Conservation (phyloP, 768 basidiomycete species). For the Tylopilus plumbeoviolaceoides region DNA sequence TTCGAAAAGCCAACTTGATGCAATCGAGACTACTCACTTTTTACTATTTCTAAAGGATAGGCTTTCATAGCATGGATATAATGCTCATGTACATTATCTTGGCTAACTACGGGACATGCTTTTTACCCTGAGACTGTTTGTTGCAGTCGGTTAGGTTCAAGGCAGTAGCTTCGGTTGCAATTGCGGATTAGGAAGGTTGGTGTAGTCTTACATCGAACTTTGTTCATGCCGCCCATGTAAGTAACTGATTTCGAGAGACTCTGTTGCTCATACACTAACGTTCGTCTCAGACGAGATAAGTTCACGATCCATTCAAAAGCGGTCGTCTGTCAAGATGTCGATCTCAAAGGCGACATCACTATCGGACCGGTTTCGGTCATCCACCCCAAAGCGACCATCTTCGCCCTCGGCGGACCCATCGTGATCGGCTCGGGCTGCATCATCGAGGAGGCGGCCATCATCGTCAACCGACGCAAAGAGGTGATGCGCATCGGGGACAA, state of each 20-base stretch:
- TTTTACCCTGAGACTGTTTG: neutral
- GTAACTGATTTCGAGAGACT: neutral
- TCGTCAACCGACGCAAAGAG: constrained; percentile 87
- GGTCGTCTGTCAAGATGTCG: constrained; percentile 89
- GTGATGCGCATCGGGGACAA: constrained; percentile 92
- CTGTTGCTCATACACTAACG: neutral
- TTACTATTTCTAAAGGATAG: constrained; percentile 12
- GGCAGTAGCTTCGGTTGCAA: neutral
- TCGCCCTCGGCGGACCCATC: constrained; percentile 88
- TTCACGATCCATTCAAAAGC: constrained; percentile 89
- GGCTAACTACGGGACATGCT: constrained; percentile 6
- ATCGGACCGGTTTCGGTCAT: constrained; percentile 90
- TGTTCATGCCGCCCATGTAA: constrained; percentile 30
- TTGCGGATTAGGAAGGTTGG: neutral
- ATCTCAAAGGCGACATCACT: constrained; percentile 91
- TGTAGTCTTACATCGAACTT: neutral
- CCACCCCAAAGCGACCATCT: constrained; percentile 92
- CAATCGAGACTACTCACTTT: neutral
- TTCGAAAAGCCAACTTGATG: constrained; percentile 30
- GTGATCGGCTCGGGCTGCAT: constrained; percentile 86
- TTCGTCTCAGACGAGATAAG: constrained; percentile 67
- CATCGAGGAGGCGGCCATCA: constrained; percentile 86
- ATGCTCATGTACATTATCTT: constrained; percentile 15
- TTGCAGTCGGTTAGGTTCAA: too few relatives aligned
- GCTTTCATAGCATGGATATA: constrained; percentile 9